Evolutionary conservation across 176 grass and related monocot species (phyloP).

Genomic region (Oryza longistaminata): DNA sequence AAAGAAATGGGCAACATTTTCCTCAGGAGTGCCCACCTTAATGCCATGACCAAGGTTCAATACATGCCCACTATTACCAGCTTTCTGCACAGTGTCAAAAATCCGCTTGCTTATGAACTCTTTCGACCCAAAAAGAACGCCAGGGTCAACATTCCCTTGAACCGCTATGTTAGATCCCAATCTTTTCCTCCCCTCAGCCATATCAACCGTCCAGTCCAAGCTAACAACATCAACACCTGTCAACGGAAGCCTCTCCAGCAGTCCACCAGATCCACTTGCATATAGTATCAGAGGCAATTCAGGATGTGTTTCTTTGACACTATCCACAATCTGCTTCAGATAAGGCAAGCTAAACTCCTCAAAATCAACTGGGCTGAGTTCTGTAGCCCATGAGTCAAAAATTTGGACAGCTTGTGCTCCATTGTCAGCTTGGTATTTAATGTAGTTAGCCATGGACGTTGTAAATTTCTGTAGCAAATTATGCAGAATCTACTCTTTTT

Average conservation of each 20-base stretch:
- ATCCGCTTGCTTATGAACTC: slow-evolving; percentile 91
- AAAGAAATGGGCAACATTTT: slow-evolving; percentile 98
- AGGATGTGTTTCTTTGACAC: slow-evolving; percentile 80
- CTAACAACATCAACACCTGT: slow-evolving; percentile 93
- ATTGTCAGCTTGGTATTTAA: slow-evolving; percentile 91
- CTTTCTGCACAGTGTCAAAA: slow-evolving; percentile 82
- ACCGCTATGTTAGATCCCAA: slow-evolving; percentile 85
- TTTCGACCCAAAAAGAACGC: slow-evolving; percentile 93
- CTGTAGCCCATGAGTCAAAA: slow-evolving; percentile 97
- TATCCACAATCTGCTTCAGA: slow-evolving; percentile 83
- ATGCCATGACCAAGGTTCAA: slow-evolving; percentile 98
- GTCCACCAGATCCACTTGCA: slow-evolving; percentile 92
- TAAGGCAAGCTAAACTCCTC: slow-evolving; percentile 96
- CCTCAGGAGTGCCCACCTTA: slow-evolving; percentile 90
- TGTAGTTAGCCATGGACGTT: slow-evolving; percentile 77
- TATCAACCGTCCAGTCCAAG: slow-evolving; percentile 98
- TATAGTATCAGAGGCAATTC: slow-evolving; percentile 93
- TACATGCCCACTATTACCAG: slow-evolving; percentile 75
- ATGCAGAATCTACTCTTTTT: slow-evolving; percentile 94
- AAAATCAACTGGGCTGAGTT: slow-evolving; percentile 93
- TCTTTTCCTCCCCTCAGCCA: slow-evolving; percentile 86
- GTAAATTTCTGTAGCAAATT: slow-evolving; percentile 82
- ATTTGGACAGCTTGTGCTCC: slow-evolving; percentile 95
- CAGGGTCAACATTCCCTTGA: slow-evolving; percentile 94
- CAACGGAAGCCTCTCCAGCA: slow-evolving; percentile 81